Evolutionary conservation across 345 rosid species (phyloP), one percentile per base, ranked within the genome.

Genomic region (Rhodomyrtus tomentosa): DNA sequence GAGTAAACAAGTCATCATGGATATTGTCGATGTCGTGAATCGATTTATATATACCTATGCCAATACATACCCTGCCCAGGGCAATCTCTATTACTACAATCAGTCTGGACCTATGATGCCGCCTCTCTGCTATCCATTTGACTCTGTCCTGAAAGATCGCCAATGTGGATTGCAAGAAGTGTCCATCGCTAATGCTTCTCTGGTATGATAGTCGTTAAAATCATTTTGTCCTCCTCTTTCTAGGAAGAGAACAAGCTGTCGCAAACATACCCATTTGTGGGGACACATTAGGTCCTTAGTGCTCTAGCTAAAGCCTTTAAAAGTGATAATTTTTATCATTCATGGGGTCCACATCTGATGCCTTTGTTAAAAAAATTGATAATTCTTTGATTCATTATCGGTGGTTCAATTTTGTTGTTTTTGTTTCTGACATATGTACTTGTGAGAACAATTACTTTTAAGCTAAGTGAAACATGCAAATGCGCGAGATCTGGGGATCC

Each of bases 51-150:
- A 95, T 85, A 91, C 95, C 50, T 90, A 91, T 80, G 98, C 99
- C 86, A 90, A 95, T 84, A 89, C 92, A 83, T 89, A 97, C 89
- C 98, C 98, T 81, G 90, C 96, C 82, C 89, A 62, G 58, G 88
- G 86, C 16, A 91, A 91, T 80, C 86, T 80, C 27, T 86, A 83
- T 32, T 93, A 94, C 73, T 94, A 93, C 89, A 95, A 97, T 84
- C 99, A 94, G 76, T 92, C 96, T 62, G 99, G 99, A 42, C 98
- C 98, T 84, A 83, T 89, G 13, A 91, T 97, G 94, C 98, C 98
- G 80, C 95, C 98, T 59, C 90, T 97, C 53, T 97, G 99, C 92
- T 92, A 86, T 87, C 98, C 98, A 11, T 97, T 90, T 80, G 95
- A 94, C 87, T 86, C 89, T 50, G 90, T 87, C 85, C 88, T 93